Evolutionary conservation across 257 asterid species (phyloP).

Genomic region (Haberlea rhodopensis): DNA sequence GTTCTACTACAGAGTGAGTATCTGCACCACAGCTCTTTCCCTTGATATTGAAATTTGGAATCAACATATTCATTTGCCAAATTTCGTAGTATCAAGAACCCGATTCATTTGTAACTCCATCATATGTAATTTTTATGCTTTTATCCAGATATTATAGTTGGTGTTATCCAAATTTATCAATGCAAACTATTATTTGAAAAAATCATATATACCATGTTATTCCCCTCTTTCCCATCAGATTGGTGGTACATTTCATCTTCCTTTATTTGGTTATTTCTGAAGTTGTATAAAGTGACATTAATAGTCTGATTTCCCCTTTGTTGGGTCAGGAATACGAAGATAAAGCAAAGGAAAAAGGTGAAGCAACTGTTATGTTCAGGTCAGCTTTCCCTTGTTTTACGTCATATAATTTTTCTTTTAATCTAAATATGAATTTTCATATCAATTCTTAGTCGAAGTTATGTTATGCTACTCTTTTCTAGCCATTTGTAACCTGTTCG

Average conservation of each 20-base stretch:
- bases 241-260: too few relatives aligned
- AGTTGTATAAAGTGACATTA: neutral
- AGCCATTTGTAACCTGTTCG: conserved; percentile 93
- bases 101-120: conserved; percentile 2
- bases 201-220: neutral
- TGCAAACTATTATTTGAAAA: neutral
- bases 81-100: too few relatives aligned
- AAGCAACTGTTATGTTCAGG: conserved; percentile 99
- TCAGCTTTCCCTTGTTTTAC: conserved; percentile 30
- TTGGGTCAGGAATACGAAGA: conserved; percentile 83
- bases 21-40: too few relatives aligned
- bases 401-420: conserved; percentile 1
- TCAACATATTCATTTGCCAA: too few relatives aligned
- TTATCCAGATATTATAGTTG: neutral
- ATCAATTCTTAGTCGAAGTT: conserved; percentile 22
- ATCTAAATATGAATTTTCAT: neutral
- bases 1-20: too few relatives aligned
- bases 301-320: conserved; percentile 17
- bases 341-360: conserved; percentile 90
- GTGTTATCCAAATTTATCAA: too few relatives aligned
- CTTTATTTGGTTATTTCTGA: neutral
- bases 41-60: too few relatives aligned
- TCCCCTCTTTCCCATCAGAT: conserved; percentile 1
- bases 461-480: conserved; percentile 32
- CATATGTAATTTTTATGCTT: neutral